These are phyloP conservation scores for Leptosphaerulina australis DNA, from an alignment of 2,329 filamentous ascomycete species.

Conservation along the genomic window DNA sequence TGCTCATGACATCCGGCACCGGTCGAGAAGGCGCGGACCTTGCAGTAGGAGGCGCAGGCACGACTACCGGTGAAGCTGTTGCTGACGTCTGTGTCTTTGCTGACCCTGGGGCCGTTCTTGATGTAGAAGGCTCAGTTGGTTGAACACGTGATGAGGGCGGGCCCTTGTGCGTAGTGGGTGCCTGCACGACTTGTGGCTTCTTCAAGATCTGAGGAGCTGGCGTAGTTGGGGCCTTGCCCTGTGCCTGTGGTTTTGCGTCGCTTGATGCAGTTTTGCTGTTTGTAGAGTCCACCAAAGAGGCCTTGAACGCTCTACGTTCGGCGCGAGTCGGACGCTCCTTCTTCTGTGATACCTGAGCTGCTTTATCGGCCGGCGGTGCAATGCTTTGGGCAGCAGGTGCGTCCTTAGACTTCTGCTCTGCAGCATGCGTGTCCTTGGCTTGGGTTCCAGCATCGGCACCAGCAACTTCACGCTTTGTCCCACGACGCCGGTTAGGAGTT, in stretches of 20 bases:
- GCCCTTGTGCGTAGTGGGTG: conserved; percentile 38
- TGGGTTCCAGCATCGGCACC: conserved; percentile 29
- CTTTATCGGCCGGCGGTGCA: conserved; percentile 33
- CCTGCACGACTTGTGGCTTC: conserved; percentile 41
- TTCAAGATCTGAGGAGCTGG: conserved; percentile 49
- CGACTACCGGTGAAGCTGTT: conserved; percentile 23
- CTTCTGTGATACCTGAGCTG: conserved; percentile 38
- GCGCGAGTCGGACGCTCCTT: conserved; percentile 49
- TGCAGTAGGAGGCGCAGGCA: conserved; percentile 18
- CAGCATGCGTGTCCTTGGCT: conserved; percentile 34
- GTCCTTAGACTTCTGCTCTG: conserved; percentile 41
- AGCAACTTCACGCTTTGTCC: conserved; percentile 46
- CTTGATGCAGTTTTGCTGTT: conserved; percentile 32
- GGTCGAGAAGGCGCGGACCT: conserved; percentile 25
- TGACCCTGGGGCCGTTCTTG: conserved; percentile 26
- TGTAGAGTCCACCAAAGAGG: conserved; percentile 42
- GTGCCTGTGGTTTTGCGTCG: conserved; percentile 34
- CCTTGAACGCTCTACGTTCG: conserved; percentile 49
- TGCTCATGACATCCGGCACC: conserved; percentile 44
- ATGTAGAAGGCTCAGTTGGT: conserved; percentile 39
- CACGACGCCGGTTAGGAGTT: conserved; percentile 51
- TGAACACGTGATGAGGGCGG: conserved; percentile 37
- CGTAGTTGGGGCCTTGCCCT: conserved; percentile 30
- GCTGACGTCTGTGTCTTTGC: conserved; percentile 24
- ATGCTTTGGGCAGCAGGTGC: conserved; percentile 21